Base-by-base conservation (phyloP, 2,329 filamentous ascomycete species). In the Aspergillus vadensis region DNA sequence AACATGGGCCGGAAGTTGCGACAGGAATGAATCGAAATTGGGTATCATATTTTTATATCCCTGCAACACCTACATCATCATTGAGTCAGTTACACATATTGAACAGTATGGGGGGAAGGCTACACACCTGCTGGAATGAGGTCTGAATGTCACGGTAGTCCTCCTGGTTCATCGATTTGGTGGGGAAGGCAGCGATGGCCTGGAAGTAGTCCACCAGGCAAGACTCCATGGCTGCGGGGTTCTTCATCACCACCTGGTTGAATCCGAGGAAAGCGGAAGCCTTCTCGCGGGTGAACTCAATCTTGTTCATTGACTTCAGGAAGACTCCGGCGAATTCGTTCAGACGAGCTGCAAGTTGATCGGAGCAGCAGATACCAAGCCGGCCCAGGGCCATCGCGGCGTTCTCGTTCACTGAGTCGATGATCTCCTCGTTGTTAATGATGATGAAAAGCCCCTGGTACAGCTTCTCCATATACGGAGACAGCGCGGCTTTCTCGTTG, bases 201-300 rank as follows among this genome's bases (percentile, higher is more conserved):
- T 83, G 85, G 75, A 99, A 96, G 78, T 95, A 96, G 59, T 90
- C 86, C 38, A 89, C 82, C 43, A 99, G 82, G 60, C 88, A 90
- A 67, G 89, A 89, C 78, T 98, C 95, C 86, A 99, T 94, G 2
- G 92, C 92, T 72, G 92, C 86, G 0, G 95, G 95, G 70, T 98
- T 98, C 71, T 88, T 86, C 63, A 90, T 85, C 3, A 98, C 90
- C 51, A 96, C 85, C 67, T 90, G 84, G 57, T 91, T 91, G 78
- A 99, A 97, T 0, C 95, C 95, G 70, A 91, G 88, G 75, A 98
- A 91, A 0, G 95, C 94, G 25, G 93, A 93, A 0, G 91, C 92
- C 79, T 99, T 99, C 78, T 99, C 95, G 62, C 96, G 91, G 2
- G 92, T 94, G 70, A 91, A 89, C 55, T 92, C 89, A 32, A 98